phyloP scores from a whole-genome alignment of 306 rosid genomes.

The Vachellia collinsii region DNA sequence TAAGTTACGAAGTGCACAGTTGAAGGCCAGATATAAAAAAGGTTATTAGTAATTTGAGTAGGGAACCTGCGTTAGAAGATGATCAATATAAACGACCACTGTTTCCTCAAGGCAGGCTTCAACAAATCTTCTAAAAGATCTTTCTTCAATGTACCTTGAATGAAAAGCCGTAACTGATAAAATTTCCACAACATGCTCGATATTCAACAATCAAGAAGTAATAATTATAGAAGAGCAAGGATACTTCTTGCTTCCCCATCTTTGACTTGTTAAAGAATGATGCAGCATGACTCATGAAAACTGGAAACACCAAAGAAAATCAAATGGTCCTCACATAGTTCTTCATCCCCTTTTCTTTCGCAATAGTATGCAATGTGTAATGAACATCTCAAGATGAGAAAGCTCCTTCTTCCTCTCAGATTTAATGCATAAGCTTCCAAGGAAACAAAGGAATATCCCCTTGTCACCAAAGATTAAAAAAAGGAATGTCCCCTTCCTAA shows the following conservation, averaged over 20 bases:
- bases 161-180: conserved; percentile 36
- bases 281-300: conserved; percentile 22
- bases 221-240: background rate
- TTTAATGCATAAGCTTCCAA: background rate
- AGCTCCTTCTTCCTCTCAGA: background rate
- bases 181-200: conserved; percentile 29
- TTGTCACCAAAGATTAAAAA: background rate
- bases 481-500: background rate
- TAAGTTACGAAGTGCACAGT: conserved; percentile 24
- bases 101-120: conserved; percentile 99
- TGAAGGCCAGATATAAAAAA: conserved; percentile 21
- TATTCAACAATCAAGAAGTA: background rate
- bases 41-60: background rate
- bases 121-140: conserved; percentile 95
- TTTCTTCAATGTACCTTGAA: conserved; percentile 93
- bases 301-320: conserved; percentile 14
- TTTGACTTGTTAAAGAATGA: conserved; percentile 5
- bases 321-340: conserved; percentile 12
- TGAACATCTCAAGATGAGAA: conserved; percentile 5
- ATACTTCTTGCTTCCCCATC: background rate
- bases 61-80: conserved; percentile 84
- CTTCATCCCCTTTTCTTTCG: background rate
- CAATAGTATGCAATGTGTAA: conserved; percentile 5
- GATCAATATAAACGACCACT: conserved; percentile 83
- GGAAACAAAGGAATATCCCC: background rate